A percentile compares a stretch with the other conserved stretches of the same genome.
Conservation (phyloP, 306 rosid genomes). For the Lagenaria siceraria region DNA sequence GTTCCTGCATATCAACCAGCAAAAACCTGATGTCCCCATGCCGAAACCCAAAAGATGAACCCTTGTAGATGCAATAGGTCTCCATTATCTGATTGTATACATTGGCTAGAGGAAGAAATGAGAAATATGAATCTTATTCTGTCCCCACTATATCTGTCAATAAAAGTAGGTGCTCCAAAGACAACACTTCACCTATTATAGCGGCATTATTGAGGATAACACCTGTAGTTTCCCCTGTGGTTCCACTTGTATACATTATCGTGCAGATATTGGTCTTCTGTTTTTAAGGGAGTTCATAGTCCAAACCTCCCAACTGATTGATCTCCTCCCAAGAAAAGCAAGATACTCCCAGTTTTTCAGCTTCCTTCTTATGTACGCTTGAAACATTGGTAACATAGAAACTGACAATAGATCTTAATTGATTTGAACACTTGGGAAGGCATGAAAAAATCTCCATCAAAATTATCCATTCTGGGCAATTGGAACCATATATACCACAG, state of each 20-base stretch:
- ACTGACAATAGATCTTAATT: constrained; percentile 79
- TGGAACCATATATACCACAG: constrained; percentile 76
- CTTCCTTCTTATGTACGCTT: constrained; percentile 62
- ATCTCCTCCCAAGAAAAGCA: constrained; percentile 85
- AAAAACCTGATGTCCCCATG: constrained; percentile 73
- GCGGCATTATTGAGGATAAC: constrained; percentile 64
- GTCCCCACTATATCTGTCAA: constrained; percentile 63
- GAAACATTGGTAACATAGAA: constrained; percentile 36
- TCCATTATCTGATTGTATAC: constrained; percentile 71
- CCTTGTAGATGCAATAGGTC: constrained; percentile 65
- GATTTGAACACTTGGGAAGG: constrained; percentile 49
- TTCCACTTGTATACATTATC: constrained; percentile 94
- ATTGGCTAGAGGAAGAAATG: constrained; percentile 82
- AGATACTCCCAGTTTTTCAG: constrained; percentile 53
- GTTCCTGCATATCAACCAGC: constrained; percentile 67
- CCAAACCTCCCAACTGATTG: constrained; percentile 51
- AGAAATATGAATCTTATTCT: constrained; percentile 75
- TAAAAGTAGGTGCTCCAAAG: constrained; percentile 51
- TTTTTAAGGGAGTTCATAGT: constrained; percentile 46
- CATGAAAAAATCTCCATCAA: constrained; percentile 82
- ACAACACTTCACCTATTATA: constrained; percentile 58
- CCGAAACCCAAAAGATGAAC: constrained; percentile 82
- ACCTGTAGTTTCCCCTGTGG: constrained; percentile 91
- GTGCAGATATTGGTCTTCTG: constrained; percentile 50
- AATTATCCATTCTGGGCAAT: constrained; percentile 71